These are phyloP conservation scores for Anastatica hierochuntica DNA, from an alignment of 345 rosid genomes.

Conservation along the genomic window DNA sequence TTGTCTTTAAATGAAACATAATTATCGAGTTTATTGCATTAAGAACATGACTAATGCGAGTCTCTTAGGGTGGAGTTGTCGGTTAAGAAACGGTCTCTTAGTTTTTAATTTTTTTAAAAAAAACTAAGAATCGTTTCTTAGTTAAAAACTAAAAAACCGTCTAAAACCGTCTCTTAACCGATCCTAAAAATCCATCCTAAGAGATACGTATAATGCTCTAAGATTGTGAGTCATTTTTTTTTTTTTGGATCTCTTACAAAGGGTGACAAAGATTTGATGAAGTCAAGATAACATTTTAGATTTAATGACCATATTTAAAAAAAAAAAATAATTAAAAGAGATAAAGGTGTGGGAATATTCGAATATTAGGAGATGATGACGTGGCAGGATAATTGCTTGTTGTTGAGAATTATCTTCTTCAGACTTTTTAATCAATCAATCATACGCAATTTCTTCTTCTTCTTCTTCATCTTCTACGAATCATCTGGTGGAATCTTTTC, in stretches of 20 bases:
- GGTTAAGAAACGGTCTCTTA: no score
- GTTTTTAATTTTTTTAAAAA: no score
- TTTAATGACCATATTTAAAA: no score
- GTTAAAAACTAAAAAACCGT: no score
- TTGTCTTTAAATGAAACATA: background rate
- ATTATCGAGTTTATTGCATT: background rate
- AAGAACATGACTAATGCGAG: no score
- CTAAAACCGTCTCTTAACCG: no score
- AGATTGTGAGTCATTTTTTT: background rate
- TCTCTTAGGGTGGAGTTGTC: no score
- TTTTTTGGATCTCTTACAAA: background rate
- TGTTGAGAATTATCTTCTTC: background rate
- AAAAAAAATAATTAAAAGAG: no score
- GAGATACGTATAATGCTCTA: no score
- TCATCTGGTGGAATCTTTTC: background rate
- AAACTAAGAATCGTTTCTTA: no score
- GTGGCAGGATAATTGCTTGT: constrained; percentile 17
- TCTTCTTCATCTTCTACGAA: background rate
- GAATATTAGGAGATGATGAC: constrained; percentile 1
- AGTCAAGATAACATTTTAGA: background rate
- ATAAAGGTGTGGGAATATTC: no score
- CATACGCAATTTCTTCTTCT: constrained; percentile 2
- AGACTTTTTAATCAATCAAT: background rate
- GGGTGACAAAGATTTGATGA: background rate
- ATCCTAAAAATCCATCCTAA: no score